Conservation (phyloP, 2,329 filamentous ascomycete genomes). For the Fusarium piperis region DNA sequence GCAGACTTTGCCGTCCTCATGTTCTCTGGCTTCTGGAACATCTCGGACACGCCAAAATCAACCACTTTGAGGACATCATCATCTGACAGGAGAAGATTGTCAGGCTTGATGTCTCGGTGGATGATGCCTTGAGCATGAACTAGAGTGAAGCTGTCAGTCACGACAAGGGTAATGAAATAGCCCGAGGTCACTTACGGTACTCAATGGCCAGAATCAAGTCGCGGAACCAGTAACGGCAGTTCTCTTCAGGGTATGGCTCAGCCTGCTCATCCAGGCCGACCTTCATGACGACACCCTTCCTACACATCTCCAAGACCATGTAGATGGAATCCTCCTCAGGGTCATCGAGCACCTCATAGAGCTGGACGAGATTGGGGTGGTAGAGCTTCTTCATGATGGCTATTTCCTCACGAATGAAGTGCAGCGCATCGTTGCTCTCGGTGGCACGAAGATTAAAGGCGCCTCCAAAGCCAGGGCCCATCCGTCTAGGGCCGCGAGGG, state of each 20-base stretch:
- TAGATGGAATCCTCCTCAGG: constrained; percentile 95
- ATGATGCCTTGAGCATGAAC: constrained; percentile 95
- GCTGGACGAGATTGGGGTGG: constrained; percentile 90
- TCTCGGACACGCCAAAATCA: constrained; percentile 99
- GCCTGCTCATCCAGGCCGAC: constrained; percentile 87
- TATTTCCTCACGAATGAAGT: constrained; percentile 93
- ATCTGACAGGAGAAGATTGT: constrained; percentile 89
- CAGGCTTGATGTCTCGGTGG: constrained; percentile 97
- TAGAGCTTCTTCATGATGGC: constrained; percentile 99
- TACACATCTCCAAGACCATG: constrained; percentile 99
- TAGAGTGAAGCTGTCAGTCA: constrained; percentile 45
- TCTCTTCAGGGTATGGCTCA: constrained; percentile 83
- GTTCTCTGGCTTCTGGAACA: constrained; percentile 86
- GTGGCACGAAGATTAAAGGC: constrained; percentile 51
- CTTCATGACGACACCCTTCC: constrained; percentile 97
- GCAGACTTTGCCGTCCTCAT: constrained; percentile 96
- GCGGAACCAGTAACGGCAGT: constrained; percentile 90
- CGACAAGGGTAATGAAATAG: too few species aligned
- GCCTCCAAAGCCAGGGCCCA: constrained; percentile 40
- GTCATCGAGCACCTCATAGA: constrained; percentile 95
- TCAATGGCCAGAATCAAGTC: constrained; percentile 95
- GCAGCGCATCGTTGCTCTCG: constrained; percentile 76
- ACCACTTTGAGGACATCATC: constrained; percentile 97
- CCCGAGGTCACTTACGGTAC: constrained; percentile 70
- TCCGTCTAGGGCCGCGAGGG: constrained; percentile 48